Conservation (phyloP, 305 asterid species). For the Fraxinus paxiana region DNA sequence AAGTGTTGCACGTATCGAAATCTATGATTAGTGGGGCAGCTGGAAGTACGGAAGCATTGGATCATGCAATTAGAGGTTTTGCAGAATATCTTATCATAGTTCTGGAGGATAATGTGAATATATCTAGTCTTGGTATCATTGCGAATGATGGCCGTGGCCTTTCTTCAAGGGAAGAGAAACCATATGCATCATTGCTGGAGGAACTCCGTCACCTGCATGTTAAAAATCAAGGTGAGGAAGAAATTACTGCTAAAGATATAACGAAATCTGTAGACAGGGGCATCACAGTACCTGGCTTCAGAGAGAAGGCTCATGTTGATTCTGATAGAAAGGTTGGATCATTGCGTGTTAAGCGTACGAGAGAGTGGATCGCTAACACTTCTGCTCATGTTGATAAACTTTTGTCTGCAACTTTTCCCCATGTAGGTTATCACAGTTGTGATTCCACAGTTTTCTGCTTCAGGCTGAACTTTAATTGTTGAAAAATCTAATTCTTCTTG, state of each 20-base stretch:
- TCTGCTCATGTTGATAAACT: conserved; percentile 70
- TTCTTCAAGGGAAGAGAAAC: conserved; percentile 41
- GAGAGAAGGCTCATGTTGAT: conserved; percentile 24
- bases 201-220: conserved; percentile 69
- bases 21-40: conserved; percentile 90
- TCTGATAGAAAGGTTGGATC: conserved; percentile 35
- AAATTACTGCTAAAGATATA: conserved; percentile 24
- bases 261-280: conserved; percentile 32
- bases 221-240: conserved; percentile 34
- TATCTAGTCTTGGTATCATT: conserved; percentile 30
- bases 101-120: conserved; percentile 50
- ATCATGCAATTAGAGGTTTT: conserved; percentile 68
- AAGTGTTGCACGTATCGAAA: conserved; percentile 72
- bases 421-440: conserved; percentile 49
- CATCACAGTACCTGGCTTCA: conserved; percentile 26
- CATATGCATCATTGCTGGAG: conserved; percentile 55
- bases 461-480: not conserved
- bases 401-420: conserved; percentile 77
- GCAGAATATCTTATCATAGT: conserved; percentile 76
- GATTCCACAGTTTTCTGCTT: conserved; percentile 10
- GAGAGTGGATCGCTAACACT: conserved; percentile 62
- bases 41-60: conserved; percentile 73
- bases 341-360: conserved; percentile 70
- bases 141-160: conserved; percentile 28
- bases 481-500: conserved; percentile 15